Conservation (phyloP, 2,329 filamentous ascomycete species). For the Phoma herbarum region DNA sequence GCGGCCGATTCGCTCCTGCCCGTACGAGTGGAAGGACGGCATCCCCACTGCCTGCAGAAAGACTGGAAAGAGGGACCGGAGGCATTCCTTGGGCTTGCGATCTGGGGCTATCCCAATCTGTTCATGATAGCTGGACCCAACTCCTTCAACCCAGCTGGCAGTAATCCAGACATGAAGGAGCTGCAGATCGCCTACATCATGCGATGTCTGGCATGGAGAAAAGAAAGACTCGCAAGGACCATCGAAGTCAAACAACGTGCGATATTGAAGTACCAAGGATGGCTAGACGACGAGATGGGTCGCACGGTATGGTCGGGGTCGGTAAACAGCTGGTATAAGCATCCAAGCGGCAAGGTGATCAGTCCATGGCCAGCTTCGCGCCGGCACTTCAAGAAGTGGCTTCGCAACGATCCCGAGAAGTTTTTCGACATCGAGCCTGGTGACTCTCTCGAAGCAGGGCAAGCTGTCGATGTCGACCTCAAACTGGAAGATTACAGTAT, state of each 20-base stretch:
- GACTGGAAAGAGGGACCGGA: constrained; percentile 2
- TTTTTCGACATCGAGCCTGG: too few species aligned
- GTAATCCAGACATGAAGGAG: constrained; percentile 10
- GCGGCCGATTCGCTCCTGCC: not conserved
- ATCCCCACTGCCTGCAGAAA: not conserved
- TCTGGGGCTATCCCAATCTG: not conserved
- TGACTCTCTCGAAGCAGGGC: too few species aligned
- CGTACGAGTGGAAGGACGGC: not conserved
- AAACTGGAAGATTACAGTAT: too few species aligned
- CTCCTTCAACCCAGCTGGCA: constrained; percentile 10
- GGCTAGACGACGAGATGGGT: not conserved
- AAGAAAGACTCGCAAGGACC: not conserved
- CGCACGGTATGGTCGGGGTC: not conserved
- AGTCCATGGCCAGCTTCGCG: not conserved
- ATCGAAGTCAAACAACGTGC: not conserved
- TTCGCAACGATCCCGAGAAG: constrained; percentile 1
- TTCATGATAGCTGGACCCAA: constrained; percentile 10
- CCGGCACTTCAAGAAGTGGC: not conserved
- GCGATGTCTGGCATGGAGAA: too few species aligned
- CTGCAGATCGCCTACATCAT: constrained; percentile 5
- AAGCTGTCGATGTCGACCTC: too few species aligned
- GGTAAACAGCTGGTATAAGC: constrained; percentile 1
- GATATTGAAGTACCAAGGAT: not conserved
- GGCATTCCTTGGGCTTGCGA: constrained; percentile 1
- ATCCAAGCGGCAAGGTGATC: constrained; percentile 1